These are phyloP conservation scores for Cadophora sp. DNA, from an alignment of 2,329 filamentous ascomycete species.

Conservation along the genomic window DNA sequence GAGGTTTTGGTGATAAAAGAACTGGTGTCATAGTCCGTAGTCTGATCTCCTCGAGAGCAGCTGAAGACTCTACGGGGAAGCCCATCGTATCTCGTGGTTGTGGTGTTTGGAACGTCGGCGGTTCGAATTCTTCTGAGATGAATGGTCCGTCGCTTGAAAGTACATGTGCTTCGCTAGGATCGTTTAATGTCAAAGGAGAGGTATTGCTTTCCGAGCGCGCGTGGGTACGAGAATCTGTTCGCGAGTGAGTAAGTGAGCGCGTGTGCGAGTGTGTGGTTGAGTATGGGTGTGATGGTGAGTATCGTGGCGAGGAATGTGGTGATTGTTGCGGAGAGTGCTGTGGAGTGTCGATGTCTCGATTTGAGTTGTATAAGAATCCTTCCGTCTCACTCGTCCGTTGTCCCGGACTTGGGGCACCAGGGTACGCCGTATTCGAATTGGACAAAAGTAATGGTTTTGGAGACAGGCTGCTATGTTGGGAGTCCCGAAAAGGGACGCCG, in stretches of 20 bases:
- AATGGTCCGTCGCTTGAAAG: conserved; percentile 7
- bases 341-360: conserved; percentile 7
- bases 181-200: conserved; percentile 16
- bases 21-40: conserved; percentile 17
- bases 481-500: conserved; percentile 31
- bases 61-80: conserved; percentile 30
- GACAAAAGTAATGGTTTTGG: conserved; percentile 19
- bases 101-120: not conserved
- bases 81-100: conserved; percentile 36
- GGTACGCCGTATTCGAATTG: conserved; percentile 16
- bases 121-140: conserved; percentile 1
- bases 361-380: conserved; percentile 20
- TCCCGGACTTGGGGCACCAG: conserved; percentile 26
- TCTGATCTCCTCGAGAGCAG: conserved; percentile 16
- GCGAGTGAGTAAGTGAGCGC: conserved; percentile 12
- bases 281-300: conserved; percentile 13
- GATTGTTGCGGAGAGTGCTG: conserved; percentile 6
- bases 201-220: not conserved
- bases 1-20: conserved; percentile 27
- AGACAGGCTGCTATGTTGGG: conserved; percentile 17
- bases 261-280: not conserved
- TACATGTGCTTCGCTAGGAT: conserved; percentile 19
- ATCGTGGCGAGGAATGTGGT: not conserved
- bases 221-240: not conserved
- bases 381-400: conserved; percentile 21